Percentiles rank a stretch among this genome's conserved stretches.
These are phyloP conservation scores for Neofusicoccum kwambonambiense DNA, from an alignment of 2,329 filamentous ascomycete genomes.

Conservation along the genomic window DNA sequence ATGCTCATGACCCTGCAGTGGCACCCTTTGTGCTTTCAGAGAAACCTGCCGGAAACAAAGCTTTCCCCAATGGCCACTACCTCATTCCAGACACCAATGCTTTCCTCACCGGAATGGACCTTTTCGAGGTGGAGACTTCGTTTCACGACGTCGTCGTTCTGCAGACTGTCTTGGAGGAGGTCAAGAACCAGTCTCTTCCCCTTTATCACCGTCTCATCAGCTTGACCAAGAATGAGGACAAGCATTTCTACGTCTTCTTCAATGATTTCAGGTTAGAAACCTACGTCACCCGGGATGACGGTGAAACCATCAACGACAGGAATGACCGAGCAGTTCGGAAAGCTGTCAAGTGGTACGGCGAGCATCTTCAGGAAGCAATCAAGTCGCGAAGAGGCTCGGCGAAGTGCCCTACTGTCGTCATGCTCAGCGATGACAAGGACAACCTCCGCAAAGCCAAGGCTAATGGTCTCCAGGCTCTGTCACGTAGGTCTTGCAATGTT, in stretches of 20 bases:
- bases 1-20: slow-evolving; percentile 49
- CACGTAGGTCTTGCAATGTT: slow-evolving; percentile 36
- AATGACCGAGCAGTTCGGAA: slow-evolving; percentile 89
- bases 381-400: slow-evolving; percentile 49
- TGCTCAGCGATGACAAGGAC: slow-evolving; percentile 90
- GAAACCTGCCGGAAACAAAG: slow-evolving; percentile 77
- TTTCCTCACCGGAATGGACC: slow-evolving; percentile 90
- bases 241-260: slow-evolving; percentile 98
- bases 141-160: slow-evolving; percentile 97
- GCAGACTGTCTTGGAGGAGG: slow-evolving; percentile 93
- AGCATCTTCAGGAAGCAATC: slow-evolving; percentile 68
- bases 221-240: slow-evolving; percentile 91
- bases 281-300: slow-evolving; percentile 69
- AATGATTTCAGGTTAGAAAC: slow-evolving; percentile 97
- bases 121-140: slow-evolving; percentile 87
- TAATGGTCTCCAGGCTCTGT: slow-evolving; percentile 69
- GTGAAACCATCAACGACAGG: slow-evolving; percentile 91
- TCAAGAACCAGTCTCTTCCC: slow-evolving; percentile 88
- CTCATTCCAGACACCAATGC: slow-evolving; percentile 95
- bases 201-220: slow-evolving; percentile 91
- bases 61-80: slow-evolving; percentile 86
- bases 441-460: slow-evolving; percentile 79
- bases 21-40: slow-evolving; percentile 85
- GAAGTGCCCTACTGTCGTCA: slow-evolving; percentile 74
- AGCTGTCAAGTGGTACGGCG: slow-evolving; percentile 85